Conservation (phyloP, 169 alveolate genomes). For the Neospora caninum region DNA sequence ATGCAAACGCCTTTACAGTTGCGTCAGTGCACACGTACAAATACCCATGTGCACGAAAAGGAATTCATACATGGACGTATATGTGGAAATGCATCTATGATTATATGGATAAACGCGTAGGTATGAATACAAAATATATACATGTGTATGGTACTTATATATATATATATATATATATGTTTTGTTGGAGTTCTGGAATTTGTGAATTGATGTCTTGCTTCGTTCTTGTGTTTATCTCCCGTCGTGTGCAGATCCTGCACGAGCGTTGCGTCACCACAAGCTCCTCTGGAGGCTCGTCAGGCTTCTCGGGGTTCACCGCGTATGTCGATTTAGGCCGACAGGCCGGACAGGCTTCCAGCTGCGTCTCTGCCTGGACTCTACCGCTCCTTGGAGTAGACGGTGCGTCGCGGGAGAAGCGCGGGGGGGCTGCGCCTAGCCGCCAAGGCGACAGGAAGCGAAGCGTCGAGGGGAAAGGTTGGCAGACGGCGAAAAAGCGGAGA, state of each 20-base stretch:
- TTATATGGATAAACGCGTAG: too few species aligned
- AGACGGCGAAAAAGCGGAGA: background rate
- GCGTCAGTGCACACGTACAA: background rate
- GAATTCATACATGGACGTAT: too few species aligned
- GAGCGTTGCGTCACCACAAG: slow-evolving; percentile 50
- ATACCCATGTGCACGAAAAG: background rate
- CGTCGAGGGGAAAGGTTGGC: background rate
- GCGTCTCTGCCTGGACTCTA: background rate
- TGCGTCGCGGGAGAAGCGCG: background rate
- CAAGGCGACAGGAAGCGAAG: background rate
- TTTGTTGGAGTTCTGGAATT: background rate
- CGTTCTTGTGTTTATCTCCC: background rate
- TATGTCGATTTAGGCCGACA: slow-evolving; percentile 40
- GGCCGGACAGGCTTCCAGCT: background rate
- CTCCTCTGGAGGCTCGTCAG: background rate
- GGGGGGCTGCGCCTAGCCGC: background rate
- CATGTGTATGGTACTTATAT: too few species aligned
- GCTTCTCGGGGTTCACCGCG: slow-evolving; percentile 29
- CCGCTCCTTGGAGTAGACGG: background rate
- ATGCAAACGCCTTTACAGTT: background rate
- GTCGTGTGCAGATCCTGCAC: slow-evolving; percentile 36
- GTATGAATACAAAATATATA: too few species aligned
- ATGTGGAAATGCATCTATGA: background rate
- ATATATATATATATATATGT: background rate
- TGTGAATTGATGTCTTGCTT: background rate